These are phyloP conservation scores for Sextonia rubra DNA, from an alignment of 164 flowering plant species.

Conservation along the genomic window DNA sequence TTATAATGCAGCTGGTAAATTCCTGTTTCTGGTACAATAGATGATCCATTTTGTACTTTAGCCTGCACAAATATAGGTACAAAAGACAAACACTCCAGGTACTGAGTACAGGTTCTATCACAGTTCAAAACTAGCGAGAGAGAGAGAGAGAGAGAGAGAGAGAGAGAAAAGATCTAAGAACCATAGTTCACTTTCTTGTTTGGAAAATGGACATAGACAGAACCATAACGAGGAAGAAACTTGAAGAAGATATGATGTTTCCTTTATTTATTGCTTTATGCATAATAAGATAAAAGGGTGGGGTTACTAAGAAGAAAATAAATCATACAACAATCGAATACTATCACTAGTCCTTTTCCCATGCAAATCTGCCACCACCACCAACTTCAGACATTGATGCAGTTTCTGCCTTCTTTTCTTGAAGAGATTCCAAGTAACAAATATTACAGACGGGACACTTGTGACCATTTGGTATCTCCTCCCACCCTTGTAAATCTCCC, in stretches of 20 bases:
- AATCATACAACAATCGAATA: constrained; percentile 37
- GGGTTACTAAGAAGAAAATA: constrained; percentile 40
- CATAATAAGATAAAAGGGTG: constrained; percentile 15
- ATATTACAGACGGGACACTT: neutral
- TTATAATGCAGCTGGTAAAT: too few relatives aligned
- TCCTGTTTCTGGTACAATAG: too few relatives aligned
- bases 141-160: constrained; percentile 2
- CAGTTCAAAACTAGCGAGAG: neutral
- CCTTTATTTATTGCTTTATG: constrained; percentile 19
- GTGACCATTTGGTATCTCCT: neutral
- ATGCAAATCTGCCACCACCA: constrained; percentile 21
- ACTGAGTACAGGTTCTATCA: neutral
- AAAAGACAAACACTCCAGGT: neutral
- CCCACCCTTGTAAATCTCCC: constrained; percentile 13
- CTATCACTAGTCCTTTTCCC: constrained; percentile 29
- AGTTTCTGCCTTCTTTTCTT: neutral
- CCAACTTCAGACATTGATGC: constrained; percentile 12
- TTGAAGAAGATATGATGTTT: constrained; percentile 13
- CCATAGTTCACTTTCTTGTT: constrained; percentile 5
- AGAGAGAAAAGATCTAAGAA: constrained; percentile 8
- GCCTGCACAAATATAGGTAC: neutral
- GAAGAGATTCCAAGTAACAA: neutral
- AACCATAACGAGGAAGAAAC: neutral
- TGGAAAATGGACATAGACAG: constrained; percentile 20
- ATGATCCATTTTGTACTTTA: neutral